phyloP scores from a whole-genome alignment of 345 rosid species.

The Populus simonii region DNA sequence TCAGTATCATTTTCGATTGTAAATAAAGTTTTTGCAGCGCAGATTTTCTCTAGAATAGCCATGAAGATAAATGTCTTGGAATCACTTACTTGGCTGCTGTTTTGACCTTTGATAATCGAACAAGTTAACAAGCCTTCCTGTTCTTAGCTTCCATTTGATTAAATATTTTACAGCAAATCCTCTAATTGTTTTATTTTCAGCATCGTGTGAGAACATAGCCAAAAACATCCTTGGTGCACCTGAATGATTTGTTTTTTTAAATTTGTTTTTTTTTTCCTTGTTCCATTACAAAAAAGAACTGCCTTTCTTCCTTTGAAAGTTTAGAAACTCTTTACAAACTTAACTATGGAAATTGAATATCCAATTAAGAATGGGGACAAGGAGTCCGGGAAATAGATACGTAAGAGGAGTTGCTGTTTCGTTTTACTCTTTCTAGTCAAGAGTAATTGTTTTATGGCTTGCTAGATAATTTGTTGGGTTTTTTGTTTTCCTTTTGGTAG shows the following conservation, averaged over 20 bases:
- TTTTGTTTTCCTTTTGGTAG: conserved; percentile 36
- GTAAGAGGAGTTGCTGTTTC: neutral
- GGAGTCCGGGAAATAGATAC: conserved; percentile 6
- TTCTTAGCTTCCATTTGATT: too few relatives aligned
- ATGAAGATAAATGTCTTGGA: too few relatives aligned
- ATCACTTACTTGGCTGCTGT: too few relatives aligned
- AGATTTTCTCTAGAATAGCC: too few relatives aligned
- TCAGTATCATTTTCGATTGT: neutral
- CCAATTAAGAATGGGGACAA: neutral
- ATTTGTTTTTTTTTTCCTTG: neutral
- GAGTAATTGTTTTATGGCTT: neutral
- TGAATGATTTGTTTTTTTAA: too few relatives aligned
- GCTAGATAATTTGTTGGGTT: neutral
- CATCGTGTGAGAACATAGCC: too few relatives aligned
- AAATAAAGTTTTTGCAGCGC: too few relatives aligned
- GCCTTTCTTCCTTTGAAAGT: neutral
- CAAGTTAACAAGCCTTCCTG: too few relatives aligned
- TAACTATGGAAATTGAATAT: conserved; percentile 1
- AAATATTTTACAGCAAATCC: too few relatives aligned
- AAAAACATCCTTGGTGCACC: too few relatives aligned
- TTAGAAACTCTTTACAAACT: neutral
- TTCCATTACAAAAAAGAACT: neutral
- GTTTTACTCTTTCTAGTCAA: conserved; percentile 1
- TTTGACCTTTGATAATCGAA: too few relatives aligned
- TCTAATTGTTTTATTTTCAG: too few relatives aligned